A percentile compares a stretch with the other conserved stretches of the same genome.
These are phyloP conservation scores for Starmerella apicola DNA, from an alignment of 805 yeast species.

Conservation along the genomic window DNA sequence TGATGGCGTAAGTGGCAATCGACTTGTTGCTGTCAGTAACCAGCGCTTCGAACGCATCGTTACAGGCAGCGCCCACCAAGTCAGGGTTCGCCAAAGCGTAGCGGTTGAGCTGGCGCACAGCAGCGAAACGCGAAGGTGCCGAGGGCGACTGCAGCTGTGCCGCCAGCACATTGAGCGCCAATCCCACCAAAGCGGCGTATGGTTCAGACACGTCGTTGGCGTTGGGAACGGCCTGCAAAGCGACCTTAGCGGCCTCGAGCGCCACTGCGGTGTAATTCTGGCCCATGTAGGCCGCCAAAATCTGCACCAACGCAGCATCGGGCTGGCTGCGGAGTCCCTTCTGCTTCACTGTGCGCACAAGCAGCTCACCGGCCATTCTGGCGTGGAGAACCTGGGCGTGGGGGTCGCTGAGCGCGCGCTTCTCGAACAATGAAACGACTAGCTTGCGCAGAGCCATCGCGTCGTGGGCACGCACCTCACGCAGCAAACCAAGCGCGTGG, in stretches of 20 bases:
- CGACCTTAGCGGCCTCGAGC: slow-evolving; percentile 78
- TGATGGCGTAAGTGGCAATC: slow-evolving; percentile 91
- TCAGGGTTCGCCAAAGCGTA: slow-evolving; percentile 72
- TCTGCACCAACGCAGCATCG: slow-evolving; percentile 37
- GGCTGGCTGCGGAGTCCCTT: not conserved
- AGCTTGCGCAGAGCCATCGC: slow-evolving; percentile 86
- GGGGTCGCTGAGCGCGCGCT: slow-evolving; percentile 56
- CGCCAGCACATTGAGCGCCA: slow-evolving; percentile 64
- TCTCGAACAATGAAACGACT: slow-evolving; percentile 59
- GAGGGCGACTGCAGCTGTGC: slow-evolving; percentile 75
- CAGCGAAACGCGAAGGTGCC: slow-evolving; percentile 81
- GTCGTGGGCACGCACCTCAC: slow-evolving; percentile 79
- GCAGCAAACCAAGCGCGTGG: slow-evolving; percentile 86
- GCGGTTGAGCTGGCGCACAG: slow-evolving; percentile 77
- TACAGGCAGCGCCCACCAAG: slow-evolving; percentile 50
- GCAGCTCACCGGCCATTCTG: slow-evolving; percentile 47
- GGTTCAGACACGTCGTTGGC: slow-evolving; percentile 42
- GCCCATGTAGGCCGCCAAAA: slow-evolving; percentile 57
- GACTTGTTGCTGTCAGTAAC: slow-evolving; percentile 84
- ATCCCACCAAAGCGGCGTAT: slow-evolving; percentile 15
- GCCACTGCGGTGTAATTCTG: slow-evolving; percentile 82
- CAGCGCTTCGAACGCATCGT: slow-evolving; percentile 71
- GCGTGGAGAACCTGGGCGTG: slow-evolving; percentile 77
- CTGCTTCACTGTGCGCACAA: not conserved
- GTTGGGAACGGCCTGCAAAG: slow-evolving; percentile 47